Evolutionary conservation across 306 rosid species (phyloP).

Genomic region (Vachellia collinsii): DNA sequence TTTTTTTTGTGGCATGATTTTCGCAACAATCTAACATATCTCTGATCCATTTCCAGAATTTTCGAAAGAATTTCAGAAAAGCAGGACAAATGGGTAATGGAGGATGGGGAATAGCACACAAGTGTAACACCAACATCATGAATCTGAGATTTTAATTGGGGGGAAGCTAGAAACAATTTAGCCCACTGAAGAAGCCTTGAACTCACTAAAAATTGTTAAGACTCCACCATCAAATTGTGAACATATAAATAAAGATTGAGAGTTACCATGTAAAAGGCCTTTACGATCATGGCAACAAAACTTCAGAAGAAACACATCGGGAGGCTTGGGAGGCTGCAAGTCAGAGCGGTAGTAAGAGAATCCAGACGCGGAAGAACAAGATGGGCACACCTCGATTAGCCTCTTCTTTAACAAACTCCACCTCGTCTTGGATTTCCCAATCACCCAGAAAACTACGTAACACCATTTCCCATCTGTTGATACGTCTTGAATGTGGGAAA

Average conservation of each 20-base stretch:
- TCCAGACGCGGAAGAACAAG: slow-evolving; percentile 88
- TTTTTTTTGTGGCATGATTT: background rate
- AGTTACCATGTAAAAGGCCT: slow-evolving; percentile 89
- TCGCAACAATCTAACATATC: slow-evolving; percentile 7
- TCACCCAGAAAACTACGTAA: slow-evolving; percentile 87
- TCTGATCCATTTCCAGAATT: background rate
- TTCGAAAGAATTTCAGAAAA: background rate
- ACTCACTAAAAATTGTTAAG: background rate
- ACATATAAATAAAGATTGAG: slow-evolving; percentile 19
- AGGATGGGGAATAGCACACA: background rate
- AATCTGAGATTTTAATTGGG: background rate
- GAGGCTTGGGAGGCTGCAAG: slow-evolving; percentile 67
- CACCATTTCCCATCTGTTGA: slow-evolving; percentile 99
- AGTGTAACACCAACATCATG: slow-evolving; percentile 3
- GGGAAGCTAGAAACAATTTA: background rate
- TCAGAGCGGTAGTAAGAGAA: slow-evolving; percentile 67
- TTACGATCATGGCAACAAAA: slow-evolving; percentile 72
- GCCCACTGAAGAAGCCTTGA: background rate
- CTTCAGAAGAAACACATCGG: slow-evolving; percentile 82
- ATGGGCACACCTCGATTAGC: slow-evolving; percentile 79
- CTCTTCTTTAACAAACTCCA: slow-evolving; percentile 88
- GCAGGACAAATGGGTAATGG: background rate
- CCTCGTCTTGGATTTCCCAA: slow-evolving; percentile 70
- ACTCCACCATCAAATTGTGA: background rate
- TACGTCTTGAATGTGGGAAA: slow-evolving; percentile 60